phyloP scores from a whole-genome alignment of 495 filamentous ascomycete species.

The Tuber brumale region DNA sequence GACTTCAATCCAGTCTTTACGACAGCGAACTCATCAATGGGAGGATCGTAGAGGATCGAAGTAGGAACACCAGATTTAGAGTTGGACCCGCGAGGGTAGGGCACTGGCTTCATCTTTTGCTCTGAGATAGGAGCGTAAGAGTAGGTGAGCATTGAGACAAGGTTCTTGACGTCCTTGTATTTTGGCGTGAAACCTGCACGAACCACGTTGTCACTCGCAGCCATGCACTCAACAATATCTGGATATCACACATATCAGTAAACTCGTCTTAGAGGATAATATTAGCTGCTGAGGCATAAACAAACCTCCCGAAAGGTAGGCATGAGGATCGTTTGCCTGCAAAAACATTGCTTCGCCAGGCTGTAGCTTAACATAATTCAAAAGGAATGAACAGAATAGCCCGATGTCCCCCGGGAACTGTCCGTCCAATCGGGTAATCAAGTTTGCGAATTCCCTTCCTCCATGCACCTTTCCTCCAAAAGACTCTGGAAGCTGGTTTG shows the following conservation, averaged over 20 bases:
- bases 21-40: conserved; percentile 94
- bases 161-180: conserved; percentile 88
- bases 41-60: conserved; percentile 77
- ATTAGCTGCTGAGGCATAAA: neutral
- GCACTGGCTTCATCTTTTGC: conserved; percentile 80
- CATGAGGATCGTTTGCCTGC: conserved; percentile 92
- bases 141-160: conserved; percentile 92
- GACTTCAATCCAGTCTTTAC: conserved; percentile 68
- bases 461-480: conserved; percentile 59
- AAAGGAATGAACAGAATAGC: conserved; percentile 70
- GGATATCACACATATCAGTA: neutral
- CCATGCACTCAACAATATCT: conserved; percentile 99
- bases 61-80: conserved; percentile 29
- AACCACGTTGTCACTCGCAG: conserved; percentile 92
- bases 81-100: conserved; percentile 66
- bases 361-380: conserved; percentile 72
- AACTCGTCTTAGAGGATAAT: neutral
- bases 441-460: conserved; percentile 64
- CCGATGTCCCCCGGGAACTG: conserved; percentile 75
- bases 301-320: conserved; percentile 72
- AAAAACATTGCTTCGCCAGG: conserved; percentile 94
- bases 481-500: conserved; percentile 54
- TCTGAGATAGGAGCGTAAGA: conserved; percentile 84
- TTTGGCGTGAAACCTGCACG: conserved; percentile 96
- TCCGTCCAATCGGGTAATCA: conserved; percentile 66